These are phyloP conservation scores for Chaetomiaceae sp. DNA, from an alignment of 2,329 filamentous ascomycete species.

Conservation along the genomic window DNA sequence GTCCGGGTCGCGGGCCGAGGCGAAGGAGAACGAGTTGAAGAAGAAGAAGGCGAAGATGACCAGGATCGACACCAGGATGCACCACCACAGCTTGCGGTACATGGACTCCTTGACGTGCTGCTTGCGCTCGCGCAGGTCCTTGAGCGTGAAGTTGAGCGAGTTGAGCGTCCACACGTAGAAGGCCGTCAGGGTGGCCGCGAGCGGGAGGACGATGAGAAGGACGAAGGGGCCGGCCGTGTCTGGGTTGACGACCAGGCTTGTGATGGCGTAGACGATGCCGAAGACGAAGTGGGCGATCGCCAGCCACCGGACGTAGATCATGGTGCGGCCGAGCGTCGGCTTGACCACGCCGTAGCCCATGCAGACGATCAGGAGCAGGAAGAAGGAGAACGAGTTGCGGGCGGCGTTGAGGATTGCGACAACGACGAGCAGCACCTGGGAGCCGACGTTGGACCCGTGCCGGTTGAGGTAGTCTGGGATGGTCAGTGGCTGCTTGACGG, in stretches of 20 bases:
- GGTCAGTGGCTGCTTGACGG: background rate
- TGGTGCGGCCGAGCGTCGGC: conserved; percentile 81
- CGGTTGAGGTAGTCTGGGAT: conserved; percentile 82
- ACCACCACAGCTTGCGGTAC: conserved; percentile 99
- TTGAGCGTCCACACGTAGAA: conserved; percentile 99
- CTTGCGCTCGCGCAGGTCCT: conserved; percentile 90
- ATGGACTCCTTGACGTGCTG: conserved; percentile 89
- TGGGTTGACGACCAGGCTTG: conserved; percentile 81
- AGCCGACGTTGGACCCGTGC: conserved; percentile 74
- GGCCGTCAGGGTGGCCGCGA: conserved; percentile 86
- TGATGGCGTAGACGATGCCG: conserved; percentile 86
- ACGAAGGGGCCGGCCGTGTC: conserved; percentile 89
- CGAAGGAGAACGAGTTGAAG: conserved; percentile 94
- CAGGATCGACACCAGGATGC: conserved; percentile 83
- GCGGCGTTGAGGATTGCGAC: conserved; percentile 92
- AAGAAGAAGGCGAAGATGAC: conserved; percentile 99
- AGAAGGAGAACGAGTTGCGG: conserved; percentile 97
- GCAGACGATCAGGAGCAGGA: conserved; percentile 93
- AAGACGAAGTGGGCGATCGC: conserved; percentile 93
- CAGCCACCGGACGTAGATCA: conserved; percentile 88
- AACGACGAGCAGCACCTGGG: conserved; percentile 81
- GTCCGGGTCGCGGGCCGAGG: conserved; percentile 74
- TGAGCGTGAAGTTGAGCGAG: conserved; percentile 89
- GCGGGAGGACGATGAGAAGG: conserved; percentile 84
- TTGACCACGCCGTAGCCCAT: conserved; percentile 99